Evolutionary conservation across 176 grass and related monocot genomes (phyloP).

Genomic region (Leersia perrieri): DNA sequence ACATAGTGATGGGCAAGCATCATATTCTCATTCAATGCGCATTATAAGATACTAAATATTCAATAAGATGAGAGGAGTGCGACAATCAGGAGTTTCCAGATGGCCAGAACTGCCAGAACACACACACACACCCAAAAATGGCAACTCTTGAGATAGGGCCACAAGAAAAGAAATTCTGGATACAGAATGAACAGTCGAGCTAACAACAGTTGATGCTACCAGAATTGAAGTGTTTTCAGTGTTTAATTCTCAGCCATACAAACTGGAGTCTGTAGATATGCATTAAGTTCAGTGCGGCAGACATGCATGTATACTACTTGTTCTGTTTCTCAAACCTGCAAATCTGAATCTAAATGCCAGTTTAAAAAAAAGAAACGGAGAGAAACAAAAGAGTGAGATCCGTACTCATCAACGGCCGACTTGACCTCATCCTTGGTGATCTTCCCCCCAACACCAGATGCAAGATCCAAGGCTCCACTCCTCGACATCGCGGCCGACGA

Average conservation of each 20-base stretch:
- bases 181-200: not conserved
- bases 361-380: not conserved
- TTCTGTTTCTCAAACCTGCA: not conserved
- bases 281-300: not conserved
- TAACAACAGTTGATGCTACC: not conserved
- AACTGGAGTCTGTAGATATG: not conserved
- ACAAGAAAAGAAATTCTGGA: not conserved
- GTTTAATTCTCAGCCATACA: not conserved
- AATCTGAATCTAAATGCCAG: not conserved
- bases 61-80: not conserved
- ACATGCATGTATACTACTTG: not conserved
- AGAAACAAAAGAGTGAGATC: not conserved
- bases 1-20: not conserved
- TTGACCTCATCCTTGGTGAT: constrained; percentile 56
- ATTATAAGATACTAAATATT: not conserved
- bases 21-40: not conserved
- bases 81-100: not conserved
- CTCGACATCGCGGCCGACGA: constrained; percentile 39
- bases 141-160: not conserved
- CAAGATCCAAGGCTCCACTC: constrained; percentile 58
- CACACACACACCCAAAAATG: not conserved
- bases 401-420: constrained; percentile 63
- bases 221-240: not conserved
- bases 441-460: constrained; percentile 56
- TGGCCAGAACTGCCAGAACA: not conserved